Evolutionary conservation across 1,139 yeast genomes (phyloP).

Genomic region (Nakaseomyces delphensis): DNA sequence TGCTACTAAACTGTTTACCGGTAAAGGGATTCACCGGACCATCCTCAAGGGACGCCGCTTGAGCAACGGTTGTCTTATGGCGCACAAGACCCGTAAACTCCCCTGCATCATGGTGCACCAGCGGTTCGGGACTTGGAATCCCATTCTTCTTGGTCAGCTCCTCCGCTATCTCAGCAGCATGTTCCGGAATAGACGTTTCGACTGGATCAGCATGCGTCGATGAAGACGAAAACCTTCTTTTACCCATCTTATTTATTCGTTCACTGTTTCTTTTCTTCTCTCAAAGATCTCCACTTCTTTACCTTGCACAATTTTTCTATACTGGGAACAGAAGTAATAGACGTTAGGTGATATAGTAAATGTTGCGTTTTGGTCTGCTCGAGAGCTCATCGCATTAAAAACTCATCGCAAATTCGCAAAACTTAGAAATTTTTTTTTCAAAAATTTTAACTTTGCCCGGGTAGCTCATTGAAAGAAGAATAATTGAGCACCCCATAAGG

Average conservation of each 20-base stretch:
- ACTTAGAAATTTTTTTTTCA: no score
- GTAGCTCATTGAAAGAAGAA: no score
- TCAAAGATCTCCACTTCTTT: no score
- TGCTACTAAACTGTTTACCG: slow-evolving; percentile 49
- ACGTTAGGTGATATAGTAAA: no score
- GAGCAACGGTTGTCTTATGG: slow-evolving; percentile 64
- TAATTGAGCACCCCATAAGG: no score
- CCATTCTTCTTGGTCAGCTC: slow-evolving; percentile 32
- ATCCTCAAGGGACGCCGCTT: slow-evolving; percentile 58
- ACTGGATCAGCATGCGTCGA: slow-evolving; percentile 27
- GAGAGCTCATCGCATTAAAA: no score
- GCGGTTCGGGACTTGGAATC: slow-evolving; percentile 23
- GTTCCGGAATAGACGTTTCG: slow-evolving; percentile 43
- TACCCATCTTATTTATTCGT: slow-evolving; percentile 19
- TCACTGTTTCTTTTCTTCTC: no score
- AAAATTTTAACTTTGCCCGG: no score
- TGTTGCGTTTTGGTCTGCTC: no score
- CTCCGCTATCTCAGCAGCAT: slow-evolving; percentile 52
- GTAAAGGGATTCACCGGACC: slow-evolving; percentile 72
- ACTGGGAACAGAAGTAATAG: no score
- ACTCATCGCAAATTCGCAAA: no score
- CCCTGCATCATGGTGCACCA: slow-evolving; percentile 40
- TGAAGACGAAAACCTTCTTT: slow-evolving; percentile 28
- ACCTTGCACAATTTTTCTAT: no score
- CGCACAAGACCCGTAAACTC: slow-evolving; percentile 49